Evolutionary conservation across 1,284 basidiomycete genomes (phyloP), one percentile per base, ranked within the genome.

Genomic region (Ustilago bromivora): DNA sequence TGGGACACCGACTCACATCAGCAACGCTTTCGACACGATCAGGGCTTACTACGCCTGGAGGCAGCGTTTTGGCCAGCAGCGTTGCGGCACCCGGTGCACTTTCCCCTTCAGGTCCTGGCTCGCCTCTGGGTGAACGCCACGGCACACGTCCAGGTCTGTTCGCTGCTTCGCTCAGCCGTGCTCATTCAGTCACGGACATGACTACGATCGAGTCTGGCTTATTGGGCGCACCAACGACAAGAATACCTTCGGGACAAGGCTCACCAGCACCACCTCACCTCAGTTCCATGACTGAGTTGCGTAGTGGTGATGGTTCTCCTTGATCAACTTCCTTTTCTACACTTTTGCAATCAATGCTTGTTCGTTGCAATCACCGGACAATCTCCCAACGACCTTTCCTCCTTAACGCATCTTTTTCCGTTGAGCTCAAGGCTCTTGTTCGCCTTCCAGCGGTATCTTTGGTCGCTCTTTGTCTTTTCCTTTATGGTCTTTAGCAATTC

Each of bases 1-100:
- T 78, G 17, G 76, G 76, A 17, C 76, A 77, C 36, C 75, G 75
- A 28, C 67, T 77, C 34, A 73, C 75, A n/a, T 70, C 63, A 32
- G 75, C 71, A 4, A 65, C 75, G 3, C 63, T 66, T 6, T 57
- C 70, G 52, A 70, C 69, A 17, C 55, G 73, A 28, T 62, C 74
- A 4, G 68, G 73, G 8, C 47, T 67, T 34, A 55, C 57, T 11
- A 67, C 73, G 4, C 65, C 69, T 7, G 63, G 66, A 43, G 61
- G 65, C 41, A 65, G 32, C 19, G 31, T 56, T 15, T 13, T 52
- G n/a, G 65, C 47, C 9, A 65, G 61, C 58, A 59, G 57, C 57
- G 40, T 55, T 32, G 57, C 57, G n/a, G 7, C 65, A 9, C 34
- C n/a, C 4, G 57, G 68, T 19, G 35, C 52, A 7, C 35, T 76